These are phyloP conservation scores for Neurospora sp. DNA, from an alignment of 495 filamentous ascomycete genomes.

Conservation along the genomic window DNA sequence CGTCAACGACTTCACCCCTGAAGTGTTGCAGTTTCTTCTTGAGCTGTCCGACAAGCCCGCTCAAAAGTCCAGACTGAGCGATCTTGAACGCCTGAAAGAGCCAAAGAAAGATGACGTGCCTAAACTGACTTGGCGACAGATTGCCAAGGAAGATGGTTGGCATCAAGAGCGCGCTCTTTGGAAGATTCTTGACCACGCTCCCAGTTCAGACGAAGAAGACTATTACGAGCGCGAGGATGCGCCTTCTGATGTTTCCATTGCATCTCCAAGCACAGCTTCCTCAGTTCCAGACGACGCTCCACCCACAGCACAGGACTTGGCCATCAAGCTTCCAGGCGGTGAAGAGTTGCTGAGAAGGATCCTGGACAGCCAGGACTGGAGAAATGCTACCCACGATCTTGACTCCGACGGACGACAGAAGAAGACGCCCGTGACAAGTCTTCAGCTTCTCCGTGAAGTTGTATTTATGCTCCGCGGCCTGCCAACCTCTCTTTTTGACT, in stretches of 20 bases:
- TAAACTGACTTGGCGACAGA: slow-evolving; percentile 61
- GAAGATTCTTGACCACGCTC: slow-evolving; percentile 64
- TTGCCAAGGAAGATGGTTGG: slow-evolving; percentile 63
- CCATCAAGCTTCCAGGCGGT: slow-evolving; percentile 24
- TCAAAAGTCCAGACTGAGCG: slow-evolving; percentile 52
- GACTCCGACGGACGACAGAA: slow-evolving; percentile 24
- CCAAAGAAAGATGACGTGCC: slow-evolving; percentile 30
- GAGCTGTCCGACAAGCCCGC: slow-evolving; percentile 75
- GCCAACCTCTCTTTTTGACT: slow-evolving; percentile 60
- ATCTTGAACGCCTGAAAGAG: slow-evolving; percentile 45
- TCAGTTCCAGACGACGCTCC: slow-evolving; percentile 23
- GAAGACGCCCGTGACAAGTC: slow-evolving; percentile 52
- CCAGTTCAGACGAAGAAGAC: slow-evolving; percentile 53
- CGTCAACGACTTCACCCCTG: slow-evolving; percentile 56
- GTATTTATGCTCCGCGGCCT: slow-evolving; percentile 79
- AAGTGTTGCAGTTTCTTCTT: slow-evolving; percentile 69
- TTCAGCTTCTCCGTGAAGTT: slow-evolving; percentile 65
- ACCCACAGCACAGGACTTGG: slow-evolving; percentile 27
- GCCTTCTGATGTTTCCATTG: slow-evolving; percentile 23
- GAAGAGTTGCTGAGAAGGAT: slow-evolving; percentile 39
- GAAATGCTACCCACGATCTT: slow-evolving; percentile 20
- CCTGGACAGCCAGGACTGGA: slow-evolving; percentile 57
- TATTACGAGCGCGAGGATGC: slow-evolving; percentile 26
- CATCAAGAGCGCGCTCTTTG: slow-evolving; percentile 63
- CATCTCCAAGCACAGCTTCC: slow-evolving; percentile 18